Conservation (phyloP, 1,139 yeast genomes). For the Torulaspora globosa region DNA sequence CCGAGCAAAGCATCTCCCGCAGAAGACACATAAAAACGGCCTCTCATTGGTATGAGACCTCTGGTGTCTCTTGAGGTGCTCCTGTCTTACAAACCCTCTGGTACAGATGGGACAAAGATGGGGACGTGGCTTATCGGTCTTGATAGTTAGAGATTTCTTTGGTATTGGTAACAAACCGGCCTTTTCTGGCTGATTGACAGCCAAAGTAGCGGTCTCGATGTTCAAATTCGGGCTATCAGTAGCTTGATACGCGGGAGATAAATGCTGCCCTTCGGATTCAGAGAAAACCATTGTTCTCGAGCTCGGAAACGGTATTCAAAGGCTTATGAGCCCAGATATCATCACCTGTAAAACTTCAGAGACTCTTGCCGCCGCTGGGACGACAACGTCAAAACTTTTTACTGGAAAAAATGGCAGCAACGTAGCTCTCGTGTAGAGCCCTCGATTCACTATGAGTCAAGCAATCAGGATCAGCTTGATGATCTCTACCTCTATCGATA, state of each 20-base stretch:
- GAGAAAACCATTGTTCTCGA: constrained; percentile 2
- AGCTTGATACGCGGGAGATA: neutral
- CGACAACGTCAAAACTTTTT: neutral
- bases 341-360: neutral
- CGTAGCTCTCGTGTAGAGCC: neutral
- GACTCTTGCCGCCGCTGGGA: neutral
- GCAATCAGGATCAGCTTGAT: neutral
- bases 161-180: constrained; percentile 66
- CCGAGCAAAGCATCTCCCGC: constrained; percentile 92
- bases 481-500: neutral
- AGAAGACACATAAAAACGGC: constrained; percentile 94
- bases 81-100: constrained; percentile 90
- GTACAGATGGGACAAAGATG: constrained; percentile 89
- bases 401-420: neutral
- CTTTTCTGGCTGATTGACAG: constrained; percentile 2
- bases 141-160: constrained; percentile 74
- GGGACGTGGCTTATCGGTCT: constrained; percentile 87
- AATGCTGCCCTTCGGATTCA: constrained; percentile 2
- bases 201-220: neutral
- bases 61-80: constrained; percentile 90
- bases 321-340: constrained; percentile 1
- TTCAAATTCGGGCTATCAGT: neutral
- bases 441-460: neutral
- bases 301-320: neutral
- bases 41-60: constrained; percentile 95